Evolutionary conservation across 208 protist species (phyloP).

Genomic region (Ichthyophonus hoferi): DNA sequence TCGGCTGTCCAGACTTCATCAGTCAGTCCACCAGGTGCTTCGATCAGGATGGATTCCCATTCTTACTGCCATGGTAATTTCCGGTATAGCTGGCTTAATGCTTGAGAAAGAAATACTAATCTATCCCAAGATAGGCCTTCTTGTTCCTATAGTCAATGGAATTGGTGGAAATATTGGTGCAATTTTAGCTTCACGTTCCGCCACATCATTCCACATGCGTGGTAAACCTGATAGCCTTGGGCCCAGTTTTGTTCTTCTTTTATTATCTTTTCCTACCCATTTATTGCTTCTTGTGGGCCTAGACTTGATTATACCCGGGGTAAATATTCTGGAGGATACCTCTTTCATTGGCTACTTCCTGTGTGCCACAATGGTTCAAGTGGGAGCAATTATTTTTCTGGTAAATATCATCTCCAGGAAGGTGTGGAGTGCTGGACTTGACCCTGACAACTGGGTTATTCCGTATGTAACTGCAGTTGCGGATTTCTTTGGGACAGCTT

Average conservation of each 20-base stretch:
- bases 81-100: not conserved
- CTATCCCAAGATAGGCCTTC: not conserved
- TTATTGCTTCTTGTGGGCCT: not conserved
- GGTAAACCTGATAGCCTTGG: not conserved
- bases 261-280: not conserved
- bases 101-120: not conserved
- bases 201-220: slow-evolving; percentile 3
- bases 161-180: slow-evolving; percentile 22
- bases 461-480: not conserved
- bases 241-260: not conserved
- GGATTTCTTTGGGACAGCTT: not conserved
- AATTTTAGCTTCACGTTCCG: not conserved
- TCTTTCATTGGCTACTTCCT: not conserved
- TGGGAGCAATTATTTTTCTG: not conserved
- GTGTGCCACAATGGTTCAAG: not conserved
- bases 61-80: slow-evolving; percentile 27
- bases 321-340: not conserved
- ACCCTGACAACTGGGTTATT: slow-evolving; percentile 16
- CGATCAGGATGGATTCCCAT: slow-evolving; percentile 6
- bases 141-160: slow-evolving; percentile 29
- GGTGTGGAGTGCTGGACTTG: not conserved
- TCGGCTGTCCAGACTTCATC: not conserved
- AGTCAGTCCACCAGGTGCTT: not conserved
- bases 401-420: not conserved
- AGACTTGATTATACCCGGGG: not conserved